These are phyloP conservation scores for Aspergillus pseudoviridinutans DNA, from an alignment of 2,329 filamentous ascomycete genomes.

Conservation along the genomic window DNA sequence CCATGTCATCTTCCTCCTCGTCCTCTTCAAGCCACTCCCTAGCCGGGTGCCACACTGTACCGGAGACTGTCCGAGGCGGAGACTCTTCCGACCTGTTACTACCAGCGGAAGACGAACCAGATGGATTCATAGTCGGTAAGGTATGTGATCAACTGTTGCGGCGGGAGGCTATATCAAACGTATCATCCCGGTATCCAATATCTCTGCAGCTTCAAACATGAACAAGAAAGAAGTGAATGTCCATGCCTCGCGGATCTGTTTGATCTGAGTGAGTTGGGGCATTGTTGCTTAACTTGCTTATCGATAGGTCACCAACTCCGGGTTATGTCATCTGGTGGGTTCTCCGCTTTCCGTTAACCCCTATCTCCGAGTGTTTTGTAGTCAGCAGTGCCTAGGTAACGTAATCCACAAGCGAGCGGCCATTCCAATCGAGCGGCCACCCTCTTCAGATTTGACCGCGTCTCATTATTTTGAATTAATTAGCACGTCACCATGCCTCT, in stretches of 20 bases:
- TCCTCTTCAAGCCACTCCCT: slow-evolving; percentile 39
- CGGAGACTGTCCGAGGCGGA: slow-evolving; percentile 17
- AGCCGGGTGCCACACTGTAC: slow-evolving; percentile 33
- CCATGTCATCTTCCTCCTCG: slow-evolving; percentile 47
- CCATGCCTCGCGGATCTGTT: background rate
- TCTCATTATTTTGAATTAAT: no score
- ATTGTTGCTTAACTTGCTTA: slow-evolving; percentile 10
- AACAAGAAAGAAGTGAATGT: background rate
- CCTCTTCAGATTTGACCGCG: no score
- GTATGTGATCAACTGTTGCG: slow-evolving; percentile 4
- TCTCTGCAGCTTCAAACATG: background rate
- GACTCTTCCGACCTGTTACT: slow-evolving; percentile 17
- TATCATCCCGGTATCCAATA: slow-evolving; percentile 3
- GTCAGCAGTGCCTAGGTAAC: no score
- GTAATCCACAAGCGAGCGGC: no score
- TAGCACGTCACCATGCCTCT: no score
- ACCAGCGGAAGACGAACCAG: slow-evolving; percentile 19
- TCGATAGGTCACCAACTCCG: slow-evolving; percentile 12
- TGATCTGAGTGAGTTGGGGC: background rate
- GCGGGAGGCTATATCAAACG: slow-evolving; percentile 4
- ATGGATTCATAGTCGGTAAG: slow-evolving; percentile 27
- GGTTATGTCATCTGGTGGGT: slow-evolving; percentile 4
- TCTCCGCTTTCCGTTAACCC: slow-evolving; percentile 17
- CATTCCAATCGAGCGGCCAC: no score
- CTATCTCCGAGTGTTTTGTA: slow-evolving; percentile 12